Percentiles rank a stretch among this genome's conserved stretches.
Conservation (phyloP, 1,139 yeast genomes). For the Nadsonia commutata region DNA sequence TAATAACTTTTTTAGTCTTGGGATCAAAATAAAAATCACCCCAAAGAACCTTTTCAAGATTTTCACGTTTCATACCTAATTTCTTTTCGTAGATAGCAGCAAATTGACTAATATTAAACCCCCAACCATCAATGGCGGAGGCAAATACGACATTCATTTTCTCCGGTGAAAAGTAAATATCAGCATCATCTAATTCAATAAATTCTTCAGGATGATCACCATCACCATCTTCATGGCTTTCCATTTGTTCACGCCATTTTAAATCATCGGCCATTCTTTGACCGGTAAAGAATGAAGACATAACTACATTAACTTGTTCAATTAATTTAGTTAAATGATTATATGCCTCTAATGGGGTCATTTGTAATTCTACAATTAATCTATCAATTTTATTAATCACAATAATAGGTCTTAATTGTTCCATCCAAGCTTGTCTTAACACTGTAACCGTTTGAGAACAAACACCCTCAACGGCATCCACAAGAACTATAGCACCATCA, state of each 20-base stretch:
- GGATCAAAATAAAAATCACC: slow-evolving; percentile 87
- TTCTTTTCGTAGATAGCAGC: slow-evolving; percentile 76
- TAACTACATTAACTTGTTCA: slow-evolving; percentile 89
- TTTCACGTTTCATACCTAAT: slow-evolving; percentile 69
- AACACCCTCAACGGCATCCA: slow-evolving; percentile 96
- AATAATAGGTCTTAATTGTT: slow-evolving; percentile 71
- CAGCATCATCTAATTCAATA: slow-evolving; percentile 68
- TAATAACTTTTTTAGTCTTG: slow-evolving; percentile 61
- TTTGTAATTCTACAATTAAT: slow-evolving; percentile 63
- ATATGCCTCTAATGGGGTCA: slow-evolving; percentile 78
- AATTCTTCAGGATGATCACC: slow-evolving; percentile 32
- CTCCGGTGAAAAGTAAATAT: slow-evolving; percentile 79
- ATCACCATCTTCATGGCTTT: slow-evolving; percentile 22
- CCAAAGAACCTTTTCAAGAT: slow-evolving; percentile 82
- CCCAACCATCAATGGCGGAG: slow-evolving; percentile 97
- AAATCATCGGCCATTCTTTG: slow-evolving; percentile 86
- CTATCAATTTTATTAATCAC: slow-evolving; percentile 93
- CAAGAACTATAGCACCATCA: slow-evolving; percentile 91
- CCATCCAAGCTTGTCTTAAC: slow-evolving; percentile 90
- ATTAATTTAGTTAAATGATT: slow-evolving; percentile 60
- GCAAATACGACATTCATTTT: slow-evolving; percentile 87
- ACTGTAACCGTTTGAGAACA: slow-evolving; percentile 95
- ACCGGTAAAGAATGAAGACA: slow-evolving; percentile 87
- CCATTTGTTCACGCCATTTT: slow-evolving; percentile 49
- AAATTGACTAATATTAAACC: slow-evolving; percentile 79